A percentile compares a stretch with the other conserved stretches of the same genome.
Evolutionary conservation across 441 rosid genomes (phyloP).

Genomic region (Aquilaria agallochum): DNA sequence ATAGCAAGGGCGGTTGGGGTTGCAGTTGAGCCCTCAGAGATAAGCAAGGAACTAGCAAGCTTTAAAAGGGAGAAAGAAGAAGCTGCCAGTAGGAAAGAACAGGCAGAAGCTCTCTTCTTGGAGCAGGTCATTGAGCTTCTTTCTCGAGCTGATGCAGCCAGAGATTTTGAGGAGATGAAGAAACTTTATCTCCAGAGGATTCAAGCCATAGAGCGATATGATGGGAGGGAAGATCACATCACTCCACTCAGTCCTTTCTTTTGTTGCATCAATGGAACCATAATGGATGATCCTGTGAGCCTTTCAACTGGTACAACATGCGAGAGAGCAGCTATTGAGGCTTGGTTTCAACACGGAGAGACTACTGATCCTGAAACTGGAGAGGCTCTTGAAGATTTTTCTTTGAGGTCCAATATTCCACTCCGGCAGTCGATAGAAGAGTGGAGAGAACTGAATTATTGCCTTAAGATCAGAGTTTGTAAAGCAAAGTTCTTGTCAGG

Average conservation of each 20-base stretch:
- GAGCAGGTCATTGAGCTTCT: slow-evolving; percentile 73
- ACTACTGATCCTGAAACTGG: slow-evolving; percentile 56
- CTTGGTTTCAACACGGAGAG: slow-evolving; percentile 41
- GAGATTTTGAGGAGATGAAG: slow-evolving; percentile 47
- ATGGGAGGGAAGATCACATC: slow-evolving; percentile 41
- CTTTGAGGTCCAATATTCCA: slow-evolving; percentile 53
- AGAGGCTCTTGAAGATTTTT: slow-evolving; percentile 47
- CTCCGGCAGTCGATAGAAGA: slow-evolving; percentile 67
- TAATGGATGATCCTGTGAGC: slow-evolving; percentile 72
- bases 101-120: slow-evolving; percentile 62
- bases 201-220: slow-evolving; percentile 41
- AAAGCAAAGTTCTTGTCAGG: slow-evolving; percentile 38
- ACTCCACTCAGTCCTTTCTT: slow-evolving; percentile 45
- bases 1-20: slow-evolving; percentile 68
- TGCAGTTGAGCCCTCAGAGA: slow-evolving; percentile 65
- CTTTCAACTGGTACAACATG: slow-evolving; percentile 73
- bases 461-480: slow-evolving; percentile 56
- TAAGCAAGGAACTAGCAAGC: slow-evolving; percentile 58
- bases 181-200: slow-evolving; percentile 46
- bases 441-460: slow-evolving; percentile 69
- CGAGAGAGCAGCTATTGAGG: slow-evolving; percentile 58
- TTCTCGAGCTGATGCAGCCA: slow-evolving; percentile 70
- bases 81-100: slow-evolving; percentile 54
- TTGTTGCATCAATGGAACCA: slow-evolving; percentile 36
- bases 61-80: slow-evolving; percentile 63